Conservation (phyloP, 345 rosid species). For the Salix viminalis region DNA sequence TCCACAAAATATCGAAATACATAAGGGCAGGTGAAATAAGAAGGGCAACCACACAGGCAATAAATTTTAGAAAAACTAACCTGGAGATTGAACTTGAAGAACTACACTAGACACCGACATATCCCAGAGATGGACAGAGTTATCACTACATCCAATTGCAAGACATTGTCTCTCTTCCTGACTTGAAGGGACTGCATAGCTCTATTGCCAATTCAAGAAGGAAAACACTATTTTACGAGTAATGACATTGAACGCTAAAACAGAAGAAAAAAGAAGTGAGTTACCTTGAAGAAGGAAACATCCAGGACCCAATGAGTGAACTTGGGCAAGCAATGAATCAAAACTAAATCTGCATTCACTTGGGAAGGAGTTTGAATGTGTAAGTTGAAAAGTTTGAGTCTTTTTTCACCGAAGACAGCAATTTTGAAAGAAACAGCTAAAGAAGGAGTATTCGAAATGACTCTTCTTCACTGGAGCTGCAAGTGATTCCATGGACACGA, state of each 20-base stretch:
- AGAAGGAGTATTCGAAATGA: neutral
- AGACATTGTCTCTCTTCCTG: slow-evolving; percentile 36
- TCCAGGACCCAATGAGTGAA: slow-evolving; percentile 78
- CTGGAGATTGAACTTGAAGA: slow-evolving; percentile 72
- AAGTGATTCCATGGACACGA: slow-evolving; percentile 77
- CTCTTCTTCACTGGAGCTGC: slow-evolving; percentile 9
- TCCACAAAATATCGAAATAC: slow-evolving; percentile 2
- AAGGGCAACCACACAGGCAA: neutral
- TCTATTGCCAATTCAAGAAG: slow-evolving; percentile 29
- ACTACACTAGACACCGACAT: slow-evolving; percentile 34
- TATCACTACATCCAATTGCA: slow-evolving; percentile 83
- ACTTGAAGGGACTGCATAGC: slow-evolving; percentile 19
- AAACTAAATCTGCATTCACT: slow-evolving; percentile 33
- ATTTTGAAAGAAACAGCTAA: slow-evolving; percentile 31
- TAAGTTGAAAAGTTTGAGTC: slow-evolving; percentile 57
- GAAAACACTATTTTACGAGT: slow-evolving; percentile 5
- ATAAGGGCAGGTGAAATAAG: neutral
- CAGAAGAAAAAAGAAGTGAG: neutral
- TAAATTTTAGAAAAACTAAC: slow-evolving; percentile 24
- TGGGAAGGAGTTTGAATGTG: slow-evolving; percentile 22
- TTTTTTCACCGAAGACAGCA: slow-evolving; percentile 68
- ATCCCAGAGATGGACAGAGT: slow-evolving; percentile 69
- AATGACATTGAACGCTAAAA: neutral
- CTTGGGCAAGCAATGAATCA: slow-evolving; percentile 57
- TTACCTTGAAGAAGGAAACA: slow-evolving; percentile 66